These are phyloP conservation scores for Dryadomyces quercus-mongolicae DNA, from an alignment of 2,329 filamentous ascomycete genomes.

Conservation along the genomic window DNA sequence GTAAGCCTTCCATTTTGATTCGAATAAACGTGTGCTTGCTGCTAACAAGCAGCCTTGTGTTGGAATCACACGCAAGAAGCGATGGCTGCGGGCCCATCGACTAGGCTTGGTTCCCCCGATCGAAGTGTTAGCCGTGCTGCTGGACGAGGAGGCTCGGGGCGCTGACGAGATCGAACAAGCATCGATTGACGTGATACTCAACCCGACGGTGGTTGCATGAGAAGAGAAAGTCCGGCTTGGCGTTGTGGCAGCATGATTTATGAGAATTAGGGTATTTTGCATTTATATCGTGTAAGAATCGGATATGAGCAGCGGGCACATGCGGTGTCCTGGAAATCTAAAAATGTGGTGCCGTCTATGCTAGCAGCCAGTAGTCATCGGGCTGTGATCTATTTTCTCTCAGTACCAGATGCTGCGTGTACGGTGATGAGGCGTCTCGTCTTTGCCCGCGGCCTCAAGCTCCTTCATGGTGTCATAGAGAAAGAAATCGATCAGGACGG, in stretches of 20 bases:
- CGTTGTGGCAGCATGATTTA: background rate
- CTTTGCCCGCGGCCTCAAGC: conserved; percentile 50
- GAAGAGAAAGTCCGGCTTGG: background rate
- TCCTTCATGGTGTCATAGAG: conserved; percentile 92
- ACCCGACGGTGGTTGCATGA: conserved; percentile 23
- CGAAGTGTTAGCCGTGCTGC: conserved; percentile 75
- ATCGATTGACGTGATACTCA: conserved; percentile 59
- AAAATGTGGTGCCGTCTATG: background rate
- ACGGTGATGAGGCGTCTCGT: conserved; percentile 68
- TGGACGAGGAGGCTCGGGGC: conserved; percentile 54
- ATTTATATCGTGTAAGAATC: background rate
- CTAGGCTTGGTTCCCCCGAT: conserved; percentile 81
- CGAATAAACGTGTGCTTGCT: background rate
- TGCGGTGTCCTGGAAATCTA: background rate
- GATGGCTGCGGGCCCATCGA: conserved; percentile 76
- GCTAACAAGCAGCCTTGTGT: conserved; percentile 59
- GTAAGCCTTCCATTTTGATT: conserved; percentile 43
- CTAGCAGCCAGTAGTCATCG: background rate
- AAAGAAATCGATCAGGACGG: conserved; percentile 93
- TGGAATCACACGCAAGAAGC: conserved; percentile 66
- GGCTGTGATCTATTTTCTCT: conserved; percentile 2
- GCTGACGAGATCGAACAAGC: conserved; percentile 49
- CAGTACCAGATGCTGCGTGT: conserved; percentile 94
- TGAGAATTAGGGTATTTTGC: background rate
- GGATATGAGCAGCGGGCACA: no score